Conservation (phyloP, 1,139 yeast species). For the Pichia cactophila region DNA sequence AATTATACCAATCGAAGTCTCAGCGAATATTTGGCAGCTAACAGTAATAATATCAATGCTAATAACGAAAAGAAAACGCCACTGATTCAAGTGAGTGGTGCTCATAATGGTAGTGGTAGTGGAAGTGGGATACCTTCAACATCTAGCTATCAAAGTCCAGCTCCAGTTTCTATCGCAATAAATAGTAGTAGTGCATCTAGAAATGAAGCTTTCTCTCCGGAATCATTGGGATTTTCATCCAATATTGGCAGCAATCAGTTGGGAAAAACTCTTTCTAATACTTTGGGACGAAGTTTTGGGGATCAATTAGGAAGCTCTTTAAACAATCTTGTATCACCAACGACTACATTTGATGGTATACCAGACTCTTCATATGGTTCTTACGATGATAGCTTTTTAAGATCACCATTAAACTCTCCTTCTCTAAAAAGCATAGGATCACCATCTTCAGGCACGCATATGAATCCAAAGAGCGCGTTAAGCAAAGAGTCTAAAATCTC, state of each 20-base stretch:
- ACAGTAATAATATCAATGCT: neutral
- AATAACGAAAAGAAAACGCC: constrained; percentile 1
- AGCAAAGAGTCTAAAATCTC: constrained; percentile 64
- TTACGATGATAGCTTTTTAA: constrained; percentile 23
- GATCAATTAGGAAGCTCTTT: constrained; percentile 26
- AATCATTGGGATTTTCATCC: constrained; percentile 17
- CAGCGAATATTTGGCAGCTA: neutral
- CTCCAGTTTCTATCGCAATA: constrained; percentile 8
- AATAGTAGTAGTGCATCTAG: constrained; percentile 6
- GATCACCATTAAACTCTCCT: constrained; percentile 30
- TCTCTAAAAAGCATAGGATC: constrained; percentile 29
- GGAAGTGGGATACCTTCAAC: neutral
- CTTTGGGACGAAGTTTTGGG: constrained; percentile 21
- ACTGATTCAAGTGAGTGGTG: neutral
- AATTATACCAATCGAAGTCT: neutral
- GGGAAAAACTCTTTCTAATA: constrained; percentile 9
- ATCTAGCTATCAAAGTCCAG: constrained; percentile 7
- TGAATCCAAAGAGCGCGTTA: constrained; percentile 38
- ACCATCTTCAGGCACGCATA: constrained; percentile 29
- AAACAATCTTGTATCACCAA: constrained; percentile 26
- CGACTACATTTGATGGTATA: constrained; percentile 26
- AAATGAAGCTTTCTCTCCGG: constrained; percentile 26
- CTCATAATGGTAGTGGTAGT: neutral
- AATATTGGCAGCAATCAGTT: constrained; percentile 3
- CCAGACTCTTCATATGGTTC: constrained; percentile 32